A percentile compares a stretch with the other conserved stretches of the same genome.
phyloP scores from a whole-genome alignment of 352 stramenopile species.

The Globisporangium nagaii region DNA sequence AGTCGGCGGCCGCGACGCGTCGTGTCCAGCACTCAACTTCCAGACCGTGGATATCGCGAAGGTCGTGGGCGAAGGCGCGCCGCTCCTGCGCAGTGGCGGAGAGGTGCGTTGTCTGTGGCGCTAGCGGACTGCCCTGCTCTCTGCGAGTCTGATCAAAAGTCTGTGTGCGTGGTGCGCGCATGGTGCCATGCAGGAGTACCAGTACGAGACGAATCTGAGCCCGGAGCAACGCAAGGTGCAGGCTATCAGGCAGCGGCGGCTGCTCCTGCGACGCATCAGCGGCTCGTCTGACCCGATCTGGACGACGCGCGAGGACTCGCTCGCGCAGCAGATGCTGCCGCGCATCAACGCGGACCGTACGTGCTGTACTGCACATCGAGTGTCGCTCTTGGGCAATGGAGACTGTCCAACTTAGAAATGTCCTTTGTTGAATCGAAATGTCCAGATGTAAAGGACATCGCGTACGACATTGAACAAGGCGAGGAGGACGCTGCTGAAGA shows the following conservation, averaged over 20 bases:
- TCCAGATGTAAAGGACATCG: constrained; percentile 63
- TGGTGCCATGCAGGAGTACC: constrained; percentile 47
- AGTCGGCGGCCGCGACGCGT: constrained; percentile 48
- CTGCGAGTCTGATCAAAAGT: too few relatives aligned
- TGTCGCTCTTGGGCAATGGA: too few relatives aligned
- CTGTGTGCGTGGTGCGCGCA: too few relatives aligned
- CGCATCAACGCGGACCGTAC: constrained; percentile 59
- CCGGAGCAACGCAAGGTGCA: constrained; percentile 45
- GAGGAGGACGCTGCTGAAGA: constrained; percentile 17
- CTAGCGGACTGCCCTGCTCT: too few relatives aligned
- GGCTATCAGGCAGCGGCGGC: constrained; percentile 52
- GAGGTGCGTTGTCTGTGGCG: too few relatives aligned
- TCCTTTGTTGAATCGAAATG: too few relatives aligned
- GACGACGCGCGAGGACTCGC: constrained; percentile 50
- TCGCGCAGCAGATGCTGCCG: constrained; percentile 61
- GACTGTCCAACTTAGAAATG: too few relatives aligned
- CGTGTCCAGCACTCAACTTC: constrained; percentile 35
- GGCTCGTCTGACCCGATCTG: constrained; percentile 44
- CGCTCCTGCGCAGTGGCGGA: constrained; percentile 66
- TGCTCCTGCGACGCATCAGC: constrained; percentile 66
- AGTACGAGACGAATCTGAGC: constrained; percentile 56
- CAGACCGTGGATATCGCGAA: constrained; percentile 47
- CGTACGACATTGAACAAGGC: constrained; percentile 53
- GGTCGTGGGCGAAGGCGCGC: constrained; percentile 57
- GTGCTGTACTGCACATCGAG: too few relatives aligned